Evolutionary conservation across 176 grass and related monocot genomes (phyloP).

Genomic region (Zoysia pacifica): DNA sequence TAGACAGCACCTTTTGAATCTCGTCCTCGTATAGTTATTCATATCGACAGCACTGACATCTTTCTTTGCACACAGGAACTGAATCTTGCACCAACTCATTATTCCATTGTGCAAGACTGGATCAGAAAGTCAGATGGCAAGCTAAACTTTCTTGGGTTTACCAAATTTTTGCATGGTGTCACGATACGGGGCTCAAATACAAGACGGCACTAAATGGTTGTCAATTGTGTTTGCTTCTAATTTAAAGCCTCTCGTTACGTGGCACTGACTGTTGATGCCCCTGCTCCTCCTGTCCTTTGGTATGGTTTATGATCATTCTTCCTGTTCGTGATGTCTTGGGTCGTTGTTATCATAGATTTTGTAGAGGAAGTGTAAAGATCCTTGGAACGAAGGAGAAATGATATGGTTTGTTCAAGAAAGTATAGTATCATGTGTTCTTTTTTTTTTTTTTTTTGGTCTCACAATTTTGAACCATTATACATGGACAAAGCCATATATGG

Average conservation of each 20-base stretch:
- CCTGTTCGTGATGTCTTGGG: slow-evolving; percentile 42
- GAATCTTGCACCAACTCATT: slow-evolving; percentile 73
- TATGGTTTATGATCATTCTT: slow-evolving; percentile 56
- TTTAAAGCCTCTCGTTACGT: slow-evolving; percentile 56
- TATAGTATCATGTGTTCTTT: slow-evolving; percentile 43
- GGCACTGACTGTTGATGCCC: slow-evolving; percentile 48
- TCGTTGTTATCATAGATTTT: slow-evolving; percentile 63
- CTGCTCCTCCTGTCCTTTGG: slow-evolving; percentile 1
- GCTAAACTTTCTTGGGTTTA: slow-evolving; percentile 91
- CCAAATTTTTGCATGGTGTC: slow-evolving; percentile 98
- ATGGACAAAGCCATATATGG: background rate
- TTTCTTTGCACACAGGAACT: slow-evolving; percentile 60
- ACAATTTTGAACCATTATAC: background rate
- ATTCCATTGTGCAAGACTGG: slow-evolving; percentile 92
- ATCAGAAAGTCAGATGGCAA: slow-evolving; percentile 95
- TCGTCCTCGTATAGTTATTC: background rate
- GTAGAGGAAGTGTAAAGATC: slow-evolving; percentile 93
- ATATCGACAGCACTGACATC: background rate
- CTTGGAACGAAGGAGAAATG: slow-evolving; percentile 52
- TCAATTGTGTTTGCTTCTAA: slow-evolving; percentile 69
- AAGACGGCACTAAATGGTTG: slow-evolving; percentile 74
- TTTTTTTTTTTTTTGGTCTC: background rate
- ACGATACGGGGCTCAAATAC: slow-evolving; percentile 82
- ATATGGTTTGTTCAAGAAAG: slow-evolving; percentile 61
- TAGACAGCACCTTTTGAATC: background rate